Base-by-base conservation (phyloP, 352 stramenopile species). In the Phytophthora sojae region DNA sequence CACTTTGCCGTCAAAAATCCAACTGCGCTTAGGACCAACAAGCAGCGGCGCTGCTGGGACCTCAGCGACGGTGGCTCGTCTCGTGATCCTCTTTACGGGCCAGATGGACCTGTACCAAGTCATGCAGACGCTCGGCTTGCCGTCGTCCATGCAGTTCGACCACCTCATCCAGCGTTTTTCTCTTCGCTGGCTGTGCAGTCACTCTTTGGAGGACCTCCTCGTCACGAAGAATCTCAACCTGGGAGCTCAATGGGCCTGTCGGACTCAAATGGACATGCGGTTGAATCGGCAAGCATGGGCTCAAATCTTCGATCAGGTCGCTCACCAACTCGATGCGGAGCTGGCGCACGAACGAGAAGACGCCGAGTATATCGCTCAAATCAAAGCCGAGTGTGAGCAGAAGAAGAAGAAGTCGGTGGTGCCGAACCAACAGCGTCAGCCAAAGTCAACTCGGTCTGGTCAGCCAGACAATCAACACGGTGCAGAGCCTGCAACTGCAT, bases 61-160 rank as follows among this genome's bases (percentile, higher is more conserved):
- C 0, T 69, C 56, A 7, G 69, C 81, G 2, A 39, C 57, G 0
- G 71, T 92, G n/a, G 74, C 92, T 71, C 86, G 86, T 11, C 45
- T 94, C 8, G 82, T 92, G n/a, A 44, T 94, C 2, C 61, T 94
- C 9, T 92, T 93, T 49, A 85, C 76, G 3, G 79, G 85, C 1
- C 67, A 71, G 25, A 76, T 91, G 70, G 83, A 91, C 42, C 56
- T 88, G n/a, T 91, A 87, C 58, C 72, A 84, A 15, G 71, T 91
- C n/a, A 86, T 91, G 73, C 78, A 86, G 53, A 76, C 60, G 21
- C 64, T 85, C 17, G 70, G 75, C 15, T 62, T 91, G 12, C 83
- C 83, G 14, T 81, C 79, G 17, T 88, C 81, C 0, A 87, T 91
- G 77, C 80, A 91, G 19, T 87, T 91, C 29, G 78, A 88, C 44